phyloP scores from a whole-genome alignment of 371 early-diverging fungal species.

The Lichtheimia corymbifera region DNA sequence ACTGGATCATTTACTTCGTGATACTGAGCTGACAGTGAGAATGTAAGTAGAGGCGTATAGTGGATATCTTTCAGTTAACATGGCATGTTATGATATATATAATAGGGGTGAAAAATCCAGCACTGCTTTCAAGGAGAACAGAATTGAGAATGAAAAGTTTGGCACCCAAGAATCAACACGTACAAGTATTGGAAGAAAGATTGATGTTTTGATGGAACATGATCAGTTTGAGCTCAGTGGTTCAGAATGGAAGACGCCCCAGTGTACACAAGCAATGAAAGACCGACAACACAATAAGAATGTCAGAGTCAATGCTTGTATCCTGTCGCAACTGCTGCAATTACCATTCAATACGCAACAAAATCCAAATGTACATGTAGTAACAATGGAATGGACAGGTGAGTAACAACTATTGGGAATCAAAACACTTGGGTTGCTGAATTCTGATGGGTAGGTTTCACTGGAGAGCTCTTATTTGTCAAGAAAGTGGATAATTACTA shows the following conservation, averaged over 20 bases:
- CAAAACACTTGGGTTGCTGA: too few relatives aligned
- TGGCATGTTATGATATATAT: not conserved
- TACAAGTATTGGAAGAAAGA: not conserved
- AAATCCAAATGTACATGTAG: too few relatives aligned
- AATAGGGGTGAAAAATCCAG: conserved; percentile 6
- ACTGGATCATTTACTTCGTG: conserved; percentile 2
- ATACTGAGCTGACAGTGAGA: conserved; percentile 3
- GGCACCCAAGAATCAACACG: not conserved
- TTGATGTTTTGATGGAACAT: not conserved
- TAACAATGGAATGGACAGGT: too few relatives aligned
- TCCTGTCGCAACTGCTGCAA: not conserved
- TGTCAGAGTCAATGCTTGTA: not conserved
- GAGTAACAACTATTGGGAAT: too few relatives aligned
- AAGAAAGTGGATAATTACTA: too few relatives aligned
- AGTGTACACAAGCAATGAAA: not conserved
- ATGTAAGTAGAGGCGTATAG: not conserved
- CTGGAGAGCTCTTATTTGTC: too few relatives aligned
- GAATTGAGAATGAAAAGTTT: not conserved
- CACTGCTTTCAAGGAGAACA: not conserved
- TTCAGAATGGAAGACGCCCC: conserved; percentile 1
- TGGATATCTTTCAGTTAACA: too few relatives aligned
- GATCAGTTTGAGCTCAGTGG: not conserved
- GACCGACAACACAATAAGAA: not conserved
- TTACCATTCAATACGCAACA: too few relatives aligned
- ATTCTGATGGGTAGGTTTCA: too few relatives aligned